A percentile compares a stretch with the other conserved stretches of the same genome.
phyloP scores from a whole-genome alignment of 163 green algal genomes.

The Volvox carteri region DNA sequence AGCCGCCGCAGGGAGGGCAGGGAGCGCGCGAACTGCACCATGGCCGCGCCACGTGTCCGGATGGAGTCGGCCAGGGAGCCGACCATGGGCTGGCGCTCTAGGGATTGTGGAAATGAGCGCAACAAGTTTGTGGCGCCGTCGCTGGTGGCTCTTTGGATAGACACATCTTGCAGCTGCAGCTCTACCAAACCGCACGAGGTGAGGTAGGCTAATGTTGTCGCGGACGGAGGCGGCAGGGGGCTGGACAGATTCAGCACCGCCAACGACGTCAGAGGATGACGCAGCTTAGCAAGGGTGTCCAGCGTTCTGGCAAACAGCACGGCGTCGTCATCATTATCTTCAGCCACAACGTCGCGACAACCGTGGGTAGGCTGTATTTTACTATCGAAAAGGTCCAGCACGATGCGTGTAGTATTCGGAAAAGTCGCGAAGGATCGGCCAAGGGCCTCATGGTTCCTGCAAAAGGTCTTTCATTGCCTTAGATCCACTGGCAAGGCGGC shows the following conservation, averaged over 20 bases:
- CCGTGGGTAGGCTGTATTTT: background rate
- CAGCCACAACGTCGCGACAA: background rate
- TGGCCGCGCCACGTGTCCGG: background rate
- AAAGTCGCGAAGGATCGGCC: background rate
- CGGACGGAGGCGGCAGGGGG: background rate
- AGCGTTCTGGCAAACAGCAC: background rate
- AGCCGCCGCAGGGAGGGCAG: slow-evolving; percentile 1
- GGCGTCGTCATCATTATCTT: background rate
- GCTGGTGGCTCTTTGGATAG: slow-evolving; percentile 1
- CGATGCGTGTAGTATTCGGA: background rate
- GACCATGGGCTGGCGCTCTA: background rate
- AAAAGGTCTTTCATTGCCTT: background rate
- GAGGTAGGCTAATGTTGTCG: background rate
- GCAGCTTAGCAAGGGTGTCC: background rate
- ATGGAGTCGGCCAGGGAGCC: slow-evolving; percentile 6
- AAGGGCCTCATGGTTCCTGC: background rate
- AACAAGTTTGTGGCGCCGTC: slow-evolving; percentile 10
- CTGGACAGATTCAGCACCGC: background rate
- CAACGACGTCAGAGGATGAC: slow-evolving; percentile 12
- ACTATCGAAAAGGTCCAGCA: background rate
- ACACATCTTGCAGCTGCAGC: slow-evolving; percentile 1
- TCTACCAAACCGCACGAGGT: background rate
- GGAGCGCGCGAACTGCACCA: background rate
- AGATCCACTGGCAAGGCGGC: background rate
- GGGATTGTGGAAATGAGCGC: background rate